phyloP scores from a whole-genome alignment of 2,329 filamentous ascomycete genomes.

The Ophiostoma sp. region DNA sequence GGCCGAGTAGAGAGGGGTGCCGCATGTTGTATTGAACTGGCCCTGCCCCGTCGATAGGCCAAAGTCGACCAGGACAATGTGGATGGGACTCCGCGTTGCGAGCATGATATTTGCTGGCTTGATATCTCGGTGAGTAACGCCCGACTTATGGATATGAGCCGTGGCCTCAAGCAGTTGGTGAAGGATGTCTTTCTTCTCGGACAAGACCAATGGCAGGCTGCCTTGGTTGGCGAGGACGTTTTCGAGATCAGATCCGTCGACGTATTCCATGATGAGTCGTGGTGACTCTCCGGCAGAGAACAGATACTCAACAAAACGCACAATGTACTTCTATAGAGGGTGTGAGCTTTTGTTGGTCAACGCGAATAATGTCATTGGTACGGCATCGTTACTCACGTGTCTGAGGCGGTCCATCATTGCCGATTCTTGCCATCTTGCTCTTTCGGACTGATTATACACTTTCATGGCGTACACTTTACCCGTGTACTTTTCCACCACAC shows the following conservation, averaged over 20 bases:
- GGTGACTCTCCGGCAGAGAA: background rate
- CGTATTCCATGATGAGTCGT: slow-evolving; percentile 21
- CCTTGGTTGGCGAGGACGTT: slow-evolving; percentile 5
- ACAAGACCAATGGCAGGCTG: background rate
- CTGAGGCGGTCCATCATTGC: slow-evolving; percentile 10
- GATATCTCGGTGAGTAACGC: slow-evolving; percentile 19
- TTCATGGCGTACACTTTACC: slow-evolving; percentile 19
- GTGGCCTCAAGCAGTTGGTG: slow-evolving; percentile 20
- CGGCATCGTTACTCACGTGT: background rate
- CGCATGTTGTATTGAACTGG: slow-evolving; percentile 13
- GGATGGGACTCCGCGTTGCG: slow-evolving; percentile 1
- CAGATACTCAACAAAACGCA: slow-evolving; percentile 15
- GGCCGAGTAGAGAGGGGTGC: slow-evolving; percentile 16
- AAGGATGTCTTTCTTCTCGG: slow-evolving; percentile 12
- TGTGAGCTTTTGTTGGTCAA: background rate
- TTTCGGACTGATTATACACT: slow-evolving; percentile 14
- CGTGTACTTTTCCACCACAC: slow-evolving; percentile 14
- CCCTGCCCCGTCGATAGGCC: slow-evolving; percentile 14
- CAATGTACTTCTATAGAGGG: slow-evolving; percentile 17
- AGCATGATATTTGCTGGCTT: slow-evolving; percentile 25
- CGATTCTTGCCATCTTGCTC: slow-evolving; percentile 11
- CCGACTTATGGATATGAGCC: slow-evolving; percentile 17
- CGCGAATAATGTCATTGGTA: too few relatives aligned
- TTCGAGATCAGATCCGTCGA: slow-evolving; percentile 16
- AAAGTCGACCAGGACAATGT: slow-evolving; percentile 21